phyloP scores from a whole-genome alignment of 176 grass and related monocot species.

The Zea mays region Zm-B73-REFERENCE-NAM-5.0 NC_050101.1:164692501-164693000 shows the following conservation, averaged over 20 bases:
- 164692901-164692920: constrained; percentile 85
- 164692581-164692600: too few relatives aligned
- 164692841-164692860: constrained; percentile 37
- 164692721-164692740: constrained; percentile 45
- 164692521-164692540: too few relatives aligned
- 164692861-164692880: constrained; percentile 42
- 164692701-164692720: constrained; percentile 80
- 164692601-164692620: constrained; percentile 53
- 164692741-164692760: constrained; percentile 46
- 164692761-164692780: constrained; percentile 25
- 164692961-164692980: constrained; percentile 48
- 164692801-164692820: constrained; percentile 11
- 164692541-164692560: too few relatives aligned
- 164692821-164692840: constrained; percentile 24
- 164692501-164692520: too few relatives aligned
- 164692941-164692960: constrained; percentile 32
- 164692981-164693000: constrained; percentile 53
- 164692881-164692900: constrained; percentile 68
- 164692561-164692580: too few relatives aligned
- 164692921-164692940: constrained; percentile 37
- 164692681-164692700: constrained; percentile 94
- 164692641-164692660: constrained; percentile 48
- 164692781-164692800: constrained; percentile 35
- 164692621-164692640: constrained; percentile 65
- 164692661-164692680: constrained; percentile 40